Evolutionary conservation across 202 grass and related monocot species (phyloP).

Genomic region (Saccharum hybrid): DNA sequence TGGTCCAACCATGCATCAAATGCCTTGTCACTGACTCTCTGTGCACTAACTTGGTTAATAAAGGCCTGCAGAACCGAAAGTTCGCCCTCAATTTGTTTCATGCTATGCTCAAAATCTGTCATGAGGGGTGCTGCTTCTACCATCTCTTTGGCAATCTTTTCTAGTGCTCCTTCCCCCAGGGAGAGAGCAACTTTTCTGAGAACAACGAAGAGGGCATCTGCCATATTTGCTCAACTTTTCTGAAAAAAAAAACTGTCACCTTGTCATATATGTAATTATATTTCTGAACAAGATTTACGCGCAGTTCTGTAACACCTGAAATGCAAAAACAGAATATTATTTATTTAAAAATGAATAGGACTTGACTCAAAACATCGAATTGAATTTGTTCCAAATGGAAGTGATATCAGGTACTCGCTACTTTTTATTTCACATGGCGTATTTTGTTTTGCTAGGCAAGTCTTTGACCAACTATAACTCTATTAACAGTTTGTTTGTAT

Average conservation of each 20-base stretch:
- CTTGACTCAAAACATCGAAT: too few relatives aligned
- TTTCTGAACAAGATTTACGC: too few relatives aligned
- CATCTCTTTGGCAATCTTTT: slow-evolving; percentile 10
- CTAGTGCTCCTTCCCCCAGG: slow-evolving; percentile 19
- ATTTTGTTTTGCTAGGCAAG: too few relatives aligned
- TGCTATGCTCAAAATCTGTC: slow-evolving; percentile 44
- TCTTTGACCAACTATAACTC: too few relatives aligned
- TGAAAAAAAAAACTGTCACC: neutral
- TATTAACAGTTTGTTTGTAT: too few relatives aligned
- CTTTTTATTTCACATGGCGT: too few relatives aligned
- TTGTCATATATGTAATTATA: neutral
- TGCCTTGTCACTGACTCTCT: too few relatives aligned
- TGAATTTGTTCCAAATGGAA: too few relatives aligned
- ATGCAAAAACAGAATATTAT: neutral
- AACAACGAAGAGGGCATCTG: slow-evolving; percentile 45
- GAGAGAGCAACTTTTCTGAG: slow-evolving; percentile 51
- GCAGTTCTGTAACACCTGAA: neutral
- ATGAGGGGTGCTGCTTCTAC: slow-evolving; percentile 29
- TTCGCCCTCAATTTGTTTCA: slow-evolving; percentile 46
- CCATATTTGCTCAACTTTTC: slow-evolving; percentile 25
- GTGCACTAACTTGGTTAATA: too few relatives aligned
- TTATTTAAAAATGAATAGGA: too few relatives aligned
- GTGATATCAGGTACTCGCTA: too few relatives aligned
- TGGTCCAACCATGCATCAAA: too few relatives aligned
- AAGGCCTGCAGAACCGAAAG: slow-evolving; percentile 46